Evolutionary conservation across 768 basidiomycete genomes (phyloP).

Genomic region (Pleurotus salmoneostramineus): DNA sequence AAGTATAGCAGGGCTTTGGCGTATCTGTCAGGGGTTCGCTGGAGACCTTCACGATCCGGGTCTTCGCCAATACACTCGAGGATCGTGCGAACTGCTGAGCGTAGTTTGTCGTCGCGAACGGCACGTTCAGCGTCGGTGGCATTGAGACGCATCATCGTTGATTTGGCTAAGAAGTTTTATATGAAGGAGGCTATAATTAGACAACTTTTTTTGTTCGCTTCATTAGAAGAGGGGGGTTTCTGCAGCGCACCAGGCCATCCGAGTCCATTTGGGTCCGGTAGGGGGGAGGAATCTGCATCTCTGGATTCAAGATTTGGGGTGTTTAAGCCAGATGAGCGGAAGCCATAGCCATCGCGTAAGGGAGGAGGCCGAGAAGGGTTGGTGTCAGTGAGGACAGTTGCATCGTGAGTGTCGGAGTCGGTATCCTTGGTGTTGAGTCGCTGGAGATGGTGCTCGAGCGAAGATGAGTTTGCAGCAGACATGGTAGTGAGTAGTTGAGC

Average conservation of each 20-base stretch:
- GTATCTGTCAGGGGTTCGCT: constrained; percentile 91
- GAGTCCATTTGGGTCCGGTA: constrained; percentile 69
- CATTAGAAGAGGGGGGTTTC: background rate
- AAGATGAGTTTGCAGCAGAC: too few relatives aligned
- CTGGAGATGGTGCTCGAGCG: background rate
- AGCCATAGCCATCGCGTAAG: constrained; percentile 77
- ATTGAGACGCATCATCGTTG: constrained; percentile 79
- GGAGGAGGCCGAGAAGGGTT: constrained; percentile 27
- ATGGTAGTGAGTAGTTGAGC: too few relatives aligned
- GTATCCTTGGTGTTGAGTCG: background rate
- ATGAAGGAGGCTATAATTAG: constrained; percentile 7
- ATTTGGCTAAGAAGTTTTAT: constrained; percentile 61
- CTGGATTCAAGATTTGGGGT: constrained; percentile 47
- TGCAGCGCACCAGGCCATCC: constrained; percentile 82
- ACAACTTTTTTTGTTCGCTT: background rate
- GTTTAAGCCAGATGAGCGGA: constrained; percentile 66
- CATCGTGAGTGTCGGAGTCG: background rate
- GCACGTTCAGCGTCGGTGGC: constrained; percentile 71
- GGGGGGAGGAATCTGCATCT: constrained; percentile 9
- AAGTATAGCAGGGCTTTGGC: constrained; percentile 98
- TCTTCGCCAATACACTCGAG: constrained; percentile 99
- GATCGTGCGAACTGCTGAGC: constrained; percentile 82
- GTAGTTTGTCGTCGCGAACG: constrained; percentile 72
- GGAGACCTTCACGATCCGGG: constrained; percentile 89
- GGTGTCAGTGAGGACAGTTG: background rate